These are phyloP conservation scores for Ceratocystis cacaofunesta DNA, from an alignment of 2,329 filamentous ascomycete genomes.

Conservation along the genomic window DNA sequence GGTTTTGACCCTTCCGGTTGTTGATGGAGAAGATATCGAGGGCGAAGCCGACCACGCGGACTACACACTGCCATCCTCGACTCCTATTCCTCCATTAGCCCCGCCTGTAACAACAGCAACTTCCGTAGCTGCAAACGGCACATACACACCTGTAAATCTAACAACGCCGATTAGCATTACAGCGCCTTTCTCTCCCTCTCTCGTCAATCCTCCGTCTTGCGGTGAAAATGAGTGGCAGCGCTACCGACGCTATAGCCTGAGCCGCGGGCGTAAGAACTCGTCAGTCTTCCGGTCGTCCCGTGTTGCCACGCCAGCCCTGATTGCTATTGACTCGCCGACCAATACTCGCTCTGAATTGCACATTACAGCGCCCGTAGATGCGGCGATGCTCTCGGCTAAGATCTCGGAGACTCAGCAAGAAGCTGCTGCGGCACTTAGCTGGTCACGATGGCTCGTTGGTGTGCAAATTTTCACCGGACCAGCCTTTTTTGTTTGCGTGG, in stretches of 20 bases:
- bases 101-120: neutral
- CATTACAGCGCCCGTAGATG: constrained; percentile 3
- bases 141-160: neutral
- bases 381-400: constrained; percentile 7
- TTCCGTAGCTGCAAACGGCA: neutral
- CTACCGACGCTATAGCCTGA: constrained; percentile 36
- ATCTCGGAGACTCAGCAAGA: constrained; percentile 10
- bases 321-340: constrained; percentile 20
- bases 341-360: constrained; percentile 15
- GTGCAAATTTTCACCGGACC: constrained; percentile 80
- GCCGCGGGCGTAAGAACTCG: constrained; percentile 20
- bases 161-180: neutral
- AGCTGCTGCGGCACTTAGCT: constrained; percentile 38
- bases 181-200: constrained; percentile 25
- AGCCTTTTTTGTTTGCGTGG: constrained; percentile 60
- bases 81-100: neutral
- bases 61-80: constrained; percentile 2
- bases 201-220: neutral
- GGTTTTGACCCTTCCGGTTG: constrained; percentile 79
- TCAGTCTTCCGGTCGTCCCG: constrained; percentile 20
- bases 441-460: constrained; percentile 84
- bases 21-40: constrained; percentile 50
- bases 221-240: constrained; percentile 38
- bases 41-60: constrained; percentile 23
- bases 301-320: constrained; percentile 23